phyloP scores from a whole-genome alignment of 1,284 basidiomycete genomes.

The Anthracocystis walkeri region DNA sequence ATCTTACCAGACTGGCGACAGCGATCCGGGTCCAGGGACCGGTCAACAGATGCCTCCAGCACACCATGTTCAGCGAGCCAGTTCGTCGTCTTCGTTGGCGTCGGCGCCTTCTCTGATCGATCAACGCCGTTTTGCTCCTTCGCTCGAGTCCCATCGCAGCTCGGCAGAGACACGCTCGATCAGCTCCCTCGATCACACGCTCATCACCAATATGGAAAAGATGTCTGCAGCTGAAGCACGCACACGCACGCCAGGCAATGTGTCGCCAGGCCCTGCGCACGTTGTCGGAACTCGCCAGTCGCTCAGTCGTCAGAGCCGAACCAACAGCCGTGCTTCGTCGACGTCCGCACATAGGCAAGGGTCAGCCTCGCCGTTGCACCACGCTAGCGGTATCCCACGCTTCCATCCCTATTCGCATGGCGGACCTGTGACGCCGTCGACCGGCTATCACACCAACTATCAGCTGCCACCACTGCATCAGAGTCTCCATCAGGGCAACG shows the following conservation, averaged over 20 bases:
- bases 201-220: constrained; percentile 64
- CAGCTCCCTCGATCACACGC: constrained; percentile 62
- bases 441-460: constrained; percentile 39
- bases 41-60: constrained; percentile 30
- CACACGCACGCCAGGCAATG: constrained; percentile 49
- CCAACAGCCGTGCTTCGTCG: constrained; percentile 59
- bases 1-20: constrained; percentile 61
- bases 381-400: constrained; percentile 57
- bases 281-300: constrained; percentile 50
- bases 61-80: constrained; percentile 55
- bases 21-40: constrained; percentile 59
- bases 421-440: constrained; percentile 29
- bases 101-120: constrained; percentile 54
- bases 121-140: constrained; percentile 47
- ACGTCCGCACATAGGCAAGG: constrained; percentile 60
- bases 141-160: constrained; percentile 51
- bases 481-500: constrained; percentile 30
- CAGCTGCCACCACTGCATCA: constrained; percentile 53
- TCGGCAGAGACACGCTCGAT: constrained; percentile 53
- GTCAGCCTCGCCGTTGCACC: constrained; percentile 63
- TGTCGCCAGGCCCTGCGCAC: constrained; percentile 54
- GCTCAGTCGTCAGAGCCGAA: constrained; percentile 55
- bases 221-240: constrained; percentile 62
- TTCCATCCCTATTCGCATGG: constrained; percentile 65
- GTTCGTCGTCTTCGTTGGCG: constrained; percentile 54